A percentile compares a stretch with the other conserved stretches of the same genome.
Evolutionary conservation across 2,329 filamentous ascomycete genomes (phyloP).

Genomic region (Rutstroemia sp.): DNA sequence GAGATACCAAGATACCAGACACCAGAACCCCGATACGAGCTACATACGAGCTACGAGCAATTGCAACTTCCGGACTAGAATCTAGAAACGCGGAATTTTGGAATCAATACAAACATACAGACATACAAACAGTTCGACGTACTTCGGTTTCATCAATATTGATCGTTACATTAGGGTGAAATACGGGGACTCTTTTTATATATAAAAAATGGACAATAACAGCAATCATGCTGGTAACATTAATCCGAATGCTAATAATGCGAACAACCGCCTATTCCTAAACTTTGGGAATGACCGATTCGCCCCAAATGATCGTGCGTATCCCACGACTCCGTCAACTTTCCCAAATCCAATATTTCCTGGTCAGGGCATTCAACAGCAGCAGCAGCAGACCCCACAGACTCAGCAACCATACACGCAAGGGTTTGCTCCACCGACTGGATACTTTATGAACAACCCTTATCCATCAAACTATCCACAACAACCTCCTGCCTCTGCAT

Average conservation of each 20-base stretch:
- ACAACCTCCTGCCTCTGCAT: slow-evolving; percentile 42
- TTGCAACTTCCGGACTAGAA: too few relatives aligned
- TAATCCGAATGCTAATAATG: slow-evolving; percentile 13
- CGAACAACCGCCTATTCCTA: slow-evolving; percentile 24
- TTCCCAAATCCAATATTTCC: slow-evolving; percentile 78
- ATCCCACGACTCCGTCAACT: slow-evolving; percentile 87
- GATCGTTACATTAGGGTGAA: neutral
- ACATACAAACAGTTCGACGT: too few relatives aligned
- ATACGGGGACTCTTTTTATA: neutral
- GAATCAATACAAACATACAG: neutral
- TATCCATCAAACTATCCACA: slow-evolving; percentile 38
- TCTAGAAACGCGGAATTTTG: too few relatives aligned
- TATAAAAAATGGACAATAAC: slow-evolving; percentile 9
- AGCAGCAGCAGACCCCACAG: slow-evolving; percentile 31
- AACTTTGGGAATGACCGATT: slow-evolving; percentile 44
- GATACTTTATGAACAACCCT: slow-evolving; percentile 55
- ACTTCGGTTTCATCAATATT: neutral
- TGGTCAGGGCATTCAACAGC: slow-evolving; percentile 30
- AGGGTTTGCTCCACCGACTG: slow-evolving; percentile 37
- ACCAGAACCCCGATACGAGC: too few relatives aligned
- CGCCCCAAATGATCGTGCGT: slow-evolving; percentile 58
- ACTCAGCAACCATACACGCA: slow-evolving; percentile 36
- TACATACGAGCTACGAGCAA: too few relatives aligned
- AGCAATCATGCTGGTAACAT: slow-evolving; percentile 9
- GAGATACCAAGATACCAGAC: too few relatives aligned